Evolutionary conservation across 2,329 filamentous ascomycete species (phyloP).

Genomic region (Talaromyces amestolkiae): DNA sequence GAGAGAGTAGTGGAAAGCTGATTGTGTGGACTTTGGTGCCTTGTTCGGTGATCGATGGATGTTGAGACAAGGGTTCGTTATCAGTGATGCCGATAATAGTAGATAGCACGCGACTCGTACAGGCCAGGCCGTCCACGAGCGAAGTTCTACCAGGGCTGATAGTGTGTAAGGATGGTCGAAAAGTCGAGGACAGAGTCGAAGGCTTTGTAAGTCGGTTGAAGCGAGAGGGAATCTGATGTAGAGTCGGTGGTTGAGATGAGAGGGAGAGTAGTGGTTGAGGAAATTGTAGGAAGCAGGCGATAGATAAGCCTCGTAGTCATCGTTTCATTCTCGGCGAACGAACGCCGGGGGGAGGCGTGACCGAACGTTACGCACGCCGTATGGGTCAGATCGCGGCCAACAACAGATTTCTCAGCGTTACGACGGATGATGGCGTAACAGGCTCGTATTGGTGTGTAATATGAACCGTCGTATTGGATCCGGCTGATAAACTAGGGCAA

Average conservation of each 20-base stretch:
- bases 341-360: constrained; percentile 3
- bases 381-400: background rate
- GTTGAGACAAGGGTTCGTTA: constrained; percentile 5
- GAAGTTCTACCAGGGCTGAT: background rate
- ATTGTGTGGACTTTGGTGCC: background rate
- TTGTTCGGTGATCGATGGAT: background rate
- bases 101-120: constrained; percentile 15
- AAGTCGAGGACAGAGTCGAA: background rate
- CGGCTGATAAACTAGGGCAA: background rate
- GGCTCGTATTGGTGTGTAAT: background rate
- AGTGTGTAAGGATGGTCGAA: background rate
- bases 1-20: background rate
- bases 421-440: background rate
- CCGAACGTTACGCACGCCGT: background rate
- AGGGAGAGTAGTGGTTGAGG: background rate
- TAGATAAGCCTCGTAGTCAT: constrained; percentile 13
- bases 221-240: background rate
- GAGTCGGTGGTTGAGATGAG: background rate
- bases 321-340: constrained; percentile 3
- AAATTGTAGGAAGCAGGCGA: background rate
- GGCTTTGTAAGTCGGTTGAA: background rate
- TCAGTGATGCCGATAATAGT: background rate
- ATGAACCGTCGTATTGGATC: constrained; percentile 6
- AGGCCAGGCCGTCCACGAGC: background rate
- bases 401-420: background rate